Conservation (phyloP, 208 protist species). For the Leishmania mexicana region DNA sequence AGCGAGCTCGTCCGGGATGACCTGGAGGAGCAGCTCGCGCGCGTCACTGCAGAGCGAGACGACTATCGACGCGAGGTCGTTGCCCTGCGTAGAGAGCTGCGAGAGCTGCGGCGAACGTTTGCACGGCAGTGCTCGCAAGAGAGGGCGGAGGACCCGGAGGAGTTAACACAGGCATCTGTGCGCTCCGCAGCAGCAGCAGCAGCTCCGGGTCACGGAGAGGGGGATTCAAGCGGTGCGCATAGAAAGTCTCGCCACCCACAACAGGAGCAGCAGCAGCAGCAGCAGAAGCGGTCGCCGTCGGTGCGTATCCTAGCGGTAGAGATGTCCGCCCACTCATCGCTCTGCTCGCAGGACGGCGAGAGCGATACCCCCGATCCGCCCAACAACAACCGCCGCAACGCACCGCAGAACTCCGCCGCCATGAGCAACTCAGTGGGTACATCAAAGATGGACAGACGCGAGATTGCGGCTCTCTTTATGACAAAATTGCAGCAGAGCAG, state of each 20-base stretch:
- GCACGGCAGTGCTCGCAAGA: not conserved
- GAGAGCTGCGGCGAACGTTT: constrained; percentile 6
- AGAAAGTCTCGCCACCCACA: not conserved
- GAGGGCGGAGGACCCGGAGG: not conserved
- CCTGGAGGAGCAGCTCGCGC: constrained; percentile 26
- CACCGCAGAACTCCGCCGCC: not conserved
- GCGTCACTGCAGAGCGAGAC: constrained; percentile 36
- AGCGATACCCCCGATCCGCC: not conserved
- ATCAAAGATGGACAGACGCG: constrained; percentile 14
- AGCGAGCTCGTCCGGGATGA: constrained; percentile 6
- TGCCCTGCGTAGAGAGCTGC: constrained; percentile 22
- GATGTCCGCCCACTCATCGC: constrained; percentile 21
- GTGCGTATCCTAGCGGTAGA: constrained; percentile 25
- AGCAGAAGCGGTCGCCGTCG: not conserved
- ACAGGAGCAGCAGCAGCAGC: not conserved
- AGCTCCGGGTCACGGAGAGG: not conserved
- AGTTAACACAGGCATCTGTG: not conserved
- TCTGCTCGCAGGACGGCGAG: constrained; percentile 10
- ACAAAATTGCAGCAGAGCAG: constrained; percentile 15
- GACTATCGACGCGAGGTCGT: constrained; percentile 21
- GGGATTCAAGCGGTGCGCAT: not conserved
- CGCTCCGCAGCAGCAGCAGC: not conserved
- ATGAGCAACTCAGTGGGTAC: not conserved
- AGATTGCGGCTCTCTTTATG: constrained; percentile 34
- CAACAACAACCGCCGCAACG: not conserved